Evolutionary conservation across 2,329 filamentous ascomycete species (phyloP).

Genomic region (Paecilomyces variotii): DNA sequence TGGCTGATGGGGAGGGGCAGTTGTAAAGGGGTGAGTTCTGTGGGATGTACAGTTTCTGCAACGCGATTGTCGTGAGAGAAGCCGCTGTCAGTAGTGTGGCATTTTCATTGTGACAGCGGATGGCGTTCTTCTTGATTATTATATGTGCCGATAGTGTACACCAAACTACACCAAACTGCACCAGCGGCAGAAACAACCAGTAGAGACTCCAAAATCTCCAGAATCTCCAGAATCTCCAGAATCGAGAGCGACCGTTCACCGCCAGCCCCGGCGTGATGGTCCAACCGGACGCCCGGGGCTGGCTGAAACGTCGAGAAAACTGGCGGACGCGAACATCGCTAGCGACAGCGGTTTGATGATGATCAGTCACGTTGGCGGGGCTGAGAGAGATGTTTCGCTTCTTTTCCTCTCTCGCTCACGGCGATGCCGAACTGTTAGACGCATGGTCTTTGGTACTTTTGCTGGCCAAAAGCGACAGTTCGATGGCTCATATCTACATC

Average conservation of each 20-base stretch:
- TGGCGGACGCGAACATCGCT: not conserved
- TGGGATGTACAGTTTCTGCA: not conserved
- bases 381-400: not conserved
- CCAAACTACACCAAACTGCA: not conserved
- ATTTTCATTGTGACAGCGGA: not conserved
- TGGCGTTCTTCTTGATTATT: not conserved
- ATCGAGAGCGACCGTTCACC: not conserved
- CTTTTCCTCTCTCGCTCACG: not conserved
- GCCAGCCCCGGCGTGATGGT: not conserved
- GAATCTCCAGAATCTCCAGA: no score
- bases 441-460: not conserved
- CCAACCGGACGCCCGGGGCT: not conserved
- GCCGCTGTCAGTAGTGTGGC: not conserved
- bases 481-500: not conserved
- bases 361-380: not conserved
- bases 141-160: not conserved
- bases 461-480: not conserved
- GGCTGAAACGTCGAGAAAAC: not conserved
- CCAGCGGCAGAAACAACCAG: conserved; percentile 3
- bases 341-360: not conserved
- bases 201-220: not conserved
- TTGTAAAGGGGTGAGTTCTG: not conserved
- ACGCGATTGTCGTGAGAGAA: not conserved
- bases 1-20: no score
- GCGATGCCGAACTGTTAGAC: not conserved